Evolutionary conservation across 1,139 yeast species (phyloP).

Genomic region (Nakaseomyces glabratus): DNA sequence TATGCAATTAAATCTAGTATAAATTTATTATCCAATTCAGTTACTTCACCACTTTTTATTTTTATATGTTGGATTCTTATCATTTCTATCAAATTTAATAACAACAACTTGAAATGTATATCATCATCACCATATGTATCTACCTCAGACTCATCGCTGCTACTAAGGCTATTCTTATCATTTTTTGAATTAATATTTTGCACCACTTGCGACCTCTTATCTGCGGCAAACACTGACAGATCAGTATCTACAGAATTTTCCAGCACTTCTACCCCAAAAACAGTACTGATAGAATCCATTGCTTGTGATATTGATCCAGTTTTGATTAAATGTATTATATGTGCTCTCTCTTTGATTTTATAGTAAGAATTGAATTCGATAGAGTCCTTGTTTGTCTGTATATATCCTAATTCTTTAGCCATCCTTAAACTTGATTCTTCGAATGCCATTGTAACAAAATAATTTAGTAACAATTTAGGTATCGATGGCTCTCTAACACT

Average conservation of each 20-base stretch:
- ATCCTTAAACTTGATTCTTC: conserved; percentile 27
- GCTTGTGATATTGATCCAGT: conserved; percentile 24
- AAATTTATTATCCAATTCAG: conserved; percentile 34
- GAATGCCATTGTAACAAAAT: conserved; percentile 27
- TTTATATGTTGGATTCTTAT: conserved; percentile 41
- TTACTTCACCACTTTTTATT: conserved; percentile 10
- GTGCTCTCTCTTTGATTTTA: conserved; percentile 24
- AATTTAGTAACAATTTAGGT: conserved; percentile 25
- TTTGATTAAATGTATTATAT: conserved; percentile 23
- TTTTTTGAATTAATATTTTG: neutral
- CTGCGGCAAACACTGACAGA: conserved; percentile 5
- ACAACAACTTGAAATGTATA: conserved; percentile 53
- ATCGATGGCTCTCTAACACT: conserved; percentile 19
- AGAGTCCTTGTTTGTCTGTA: conserved; percentile 22
- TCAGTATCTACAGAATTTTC: conserved; percentile 12
- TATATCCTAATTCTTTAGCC: conserved; percentile 26
- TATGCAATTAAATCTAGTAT: conserved; percentile 50
- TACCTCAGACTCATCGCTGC: conserved; percentile 5
- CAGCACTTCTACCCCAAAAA: conserved; percentile 24
- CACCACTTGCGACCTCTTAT: neutral
- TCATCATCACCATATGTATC: conserved; percentile 18
- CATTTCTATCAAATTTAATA: conserved; percentile 57
- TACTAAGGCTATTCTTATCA: conserved; percentile 6
- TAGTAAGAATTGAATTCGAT: conserved; percentile 23
- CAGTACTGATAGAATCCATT: conserved; percentile 21